phyloP scores from a whole-genome alignment of 352 stramenopile species.

The Phytophthora nicotianae region DNA sequence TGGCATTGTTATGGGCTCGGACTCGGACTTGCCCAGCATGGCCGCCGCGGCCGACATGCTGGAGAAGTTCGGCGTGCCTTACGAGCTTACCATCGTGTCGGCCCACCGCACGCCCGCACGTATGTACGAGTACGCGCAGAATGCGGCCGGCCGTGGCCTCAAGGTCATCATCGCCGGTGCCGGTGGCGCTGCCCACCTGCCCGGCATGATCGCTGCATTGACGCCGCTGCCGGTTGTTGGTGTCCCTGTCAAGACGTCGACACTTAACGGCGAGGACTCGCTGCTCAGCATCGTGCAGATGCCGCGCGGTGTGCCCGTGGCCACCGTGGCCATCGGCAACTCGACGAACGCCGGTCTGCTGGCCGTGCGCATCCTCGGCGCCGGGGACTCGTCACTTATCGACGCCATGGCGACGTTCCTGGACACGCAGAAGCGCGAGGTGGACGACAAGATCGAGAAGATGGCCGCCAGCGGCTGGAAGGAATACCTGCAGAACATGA shows the following conservation, averaged over 20 bases:
- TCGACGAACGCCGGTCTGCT: constrained; percentile 97
- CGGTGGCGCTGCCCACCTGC: constrained; percentile 97
- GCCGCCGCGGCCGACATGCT: constrained; percentile 94
- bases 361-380: constrained; percentile 95
- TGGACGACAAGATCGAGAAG: constrained; percentile 92
- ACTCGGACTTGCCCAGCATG: constrained; percentile 98
- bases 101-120: constrained; percentile 97
- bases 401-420: constrained; percentile 94
- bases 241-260: constrained; percentile 98
- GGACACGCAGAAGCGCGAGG: constrained; percentile 90
- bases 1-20: constrained; percentile 92
- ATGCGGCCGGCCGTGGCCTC: constrained; percentile 88
- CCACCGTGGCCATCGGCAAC: constrained; percentile 98
- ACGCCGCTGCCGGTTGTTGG: constrained; percentile 93
- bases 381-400: constrained; percentile 59
- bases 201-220: constrained; percentile 93
- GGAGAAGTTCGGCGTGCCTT: constrained; percentile 95
- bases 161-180: constrained; percentile 95
- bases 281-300: constrained; percentile 99
- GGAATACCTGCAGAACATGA: constrained; percentile 87
- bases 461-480: constrained; percentile 91
- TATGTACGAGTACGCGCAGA: constrained; percentile 96
- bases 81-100: constrained; percentile 98
- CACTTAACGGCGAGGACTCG: constrained; percentile 97
- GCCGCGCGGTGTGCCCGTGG: constrained; percentile 97